phyloP scores from a whole-genome alignment of 441 rosid species.

The Capsella rubella region DNA sequence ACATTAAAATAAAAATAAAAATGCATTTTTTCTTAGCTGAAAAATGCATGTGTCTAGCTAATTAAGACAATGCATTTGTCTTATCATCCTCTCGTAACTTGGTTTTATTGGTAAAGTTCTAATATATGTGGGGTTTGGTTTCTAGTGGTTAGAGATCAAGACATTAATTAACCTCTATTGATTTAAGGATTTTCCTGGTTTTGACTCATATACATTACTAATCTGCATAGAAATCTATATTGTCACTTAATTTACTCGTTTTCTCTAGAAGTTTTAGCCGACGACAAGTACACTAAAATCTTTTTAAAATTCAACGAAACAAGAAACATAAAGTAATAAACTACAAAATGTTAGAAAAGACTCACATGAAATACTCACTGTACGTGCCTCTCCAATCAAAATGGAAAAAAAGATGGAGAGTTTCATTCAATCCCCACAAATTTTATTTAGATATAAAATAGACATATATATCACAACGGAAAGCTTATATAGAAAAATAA shows the following conservation, averaged over 20 bases:
- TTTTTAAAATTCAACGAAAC: not conserved
- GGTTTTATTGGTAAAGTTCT: not conserved
- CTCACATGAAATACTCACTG: conserved; percentile 25
- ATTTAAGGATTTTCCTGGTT: not conserved
- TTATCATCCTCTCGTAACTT: not conserved
- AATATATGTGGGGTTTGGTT: not conserved
- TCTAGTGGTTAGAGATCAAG: not conserved
- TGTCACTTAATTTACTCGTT: not conserved
- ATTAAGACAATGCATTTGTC: not conserved
- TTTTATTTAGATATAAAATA: too few relatives aligned
- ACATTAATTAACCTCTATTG: not conserved
- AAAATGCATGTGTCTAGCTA: conserved; percentile 2
- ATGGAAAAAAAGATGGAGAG: not conserved
- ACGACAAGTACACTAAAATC: not conserved
- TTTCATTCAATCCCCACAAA: not conserved
- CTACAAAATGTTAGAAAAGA: conserved; percentile 21
- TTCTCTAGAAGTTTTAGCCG: conserved; percentile 4
- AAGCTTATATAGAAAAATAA: too few relatives aligned
- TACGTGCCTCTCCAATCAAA: not conserved
- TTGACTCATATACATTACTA: not conserved
- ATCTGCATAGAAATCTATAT: not conserved
- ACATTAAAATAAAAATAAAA: not conserved
- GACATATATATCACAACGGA: too few relatives aligned
- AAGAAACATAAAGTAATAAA: not conserved
- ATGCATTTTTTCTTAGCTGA: not conserved